Conservation (phyloP, 192 early-diverging fungal species). For the Lunasporangiospora selenospora region DNA sequence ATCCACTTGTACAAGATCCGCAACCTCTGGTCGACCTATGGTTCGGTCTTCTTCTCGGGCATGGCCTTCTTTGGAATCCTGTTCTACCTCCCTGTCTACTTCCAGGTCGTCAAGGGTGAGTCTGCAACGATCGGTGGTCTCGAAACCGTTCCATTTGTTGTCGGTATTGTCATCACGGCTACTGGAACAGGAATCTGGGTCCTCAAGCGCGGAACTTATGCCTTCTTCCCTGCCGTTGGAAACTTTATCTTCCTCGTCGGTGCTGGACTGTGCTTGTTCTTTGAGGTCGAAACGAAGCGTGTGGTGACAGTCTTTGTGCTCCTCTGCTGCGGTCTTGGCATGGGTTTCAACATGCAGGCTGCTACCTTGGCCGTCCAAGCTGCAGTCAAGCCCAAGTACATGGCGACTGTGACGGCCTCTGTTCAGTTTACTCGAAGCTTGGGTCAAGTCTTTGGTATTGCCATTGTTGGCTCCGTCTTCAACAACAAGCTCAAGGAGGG, state of each 20-base stretch:
- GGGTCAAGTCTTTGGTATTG: conserved; percentile 51
- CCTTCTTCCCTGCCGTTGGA: conserved; percentile 4
- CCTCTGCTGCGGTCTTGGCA: neutral
- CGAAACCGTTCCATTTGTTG: conserved; percentile 46
- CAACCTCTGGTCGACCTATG: conserved; percentile 34
- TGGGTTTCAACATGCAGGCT: conserved; percentile 19
- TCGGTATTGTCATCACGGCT: conserved; percentile 19
- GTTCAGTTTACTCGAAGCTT: conserved; percentile 36
- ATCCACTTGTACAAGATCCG: conserved; percentile 63
- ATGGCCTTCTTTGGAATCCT: conserved; percentile 43
- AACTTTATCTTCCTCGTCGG: neutral
- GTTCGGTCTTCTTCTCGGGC: conserved; percentile 43
- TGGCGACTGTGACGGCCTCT: conserved; percentile 28
- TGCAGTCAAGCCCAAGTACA: conserved; percentile 1
- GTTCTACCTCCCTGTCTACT: conserved; percentile 46
- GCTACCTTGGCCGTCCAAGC: conserved; percentile 4
- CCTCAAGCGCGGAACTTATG: conserved; percentile 3
- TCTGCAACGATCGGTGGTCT: conserved; percentile 50
- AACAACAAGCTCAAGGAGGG: conserved; percentile 26
- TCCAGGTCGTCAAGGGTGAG: conserved; percentile 28
- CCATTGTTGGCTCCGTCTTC: conserved; percentile 30
- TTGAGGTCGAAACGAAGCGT: neutral
- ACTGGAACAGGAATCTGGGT: conserved; percentile 21
- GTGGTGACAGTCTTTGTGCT: neutral
- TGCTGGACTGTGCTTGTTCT: neutral